Base-by-base conservation (phyloP, 257 asterid species). In the Fraxinus anomala region DNA sequence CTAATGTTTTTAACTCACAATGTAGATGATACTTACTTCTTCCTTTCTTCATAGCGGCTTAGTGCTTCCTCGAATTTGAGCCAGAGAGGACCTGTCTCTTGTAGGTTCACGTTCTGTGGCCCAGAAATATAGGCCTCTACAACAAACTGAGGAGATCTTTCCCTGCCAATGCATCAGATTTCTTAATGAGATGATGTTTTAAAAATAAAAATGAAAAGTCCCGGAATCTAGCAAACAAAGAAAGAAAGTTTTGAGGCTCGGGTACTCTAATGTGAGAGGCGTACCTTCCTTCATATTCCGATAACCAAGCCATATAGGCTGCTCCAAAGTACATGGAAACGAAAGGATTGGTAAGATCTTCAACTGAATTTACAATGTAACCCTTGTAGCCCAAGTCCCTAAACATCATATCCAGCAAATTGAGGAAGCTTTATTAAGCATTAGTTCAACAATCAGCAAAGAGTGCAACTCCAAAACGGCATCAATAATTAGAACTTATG, bases 311-410 rank as follows among this genome's bases (percentile, higher is more conserved):
- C 87, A 96, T 77, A 80, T 96, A 96, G 78, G 98, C 98, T 24
- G 98, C 94, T 76, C 99, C 99, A 49, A 95, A 93, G 92, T 95
- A 95, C 91, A 95, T 83, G 78, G 99, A 95, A 69, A 87, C 88
- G 63, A 95, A 93, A 51, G 99, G 98, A 87, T 89, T 87, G 70
- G 91, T 86, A 34, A 95, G 99, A 85, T 95, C 99, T 73, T 92
- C 99, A 19, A 89, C 93, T 9, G 97, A 87, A 77, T 89, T 88
- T 51, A 89, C 93, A 36, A 1, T 73, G 88, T 92, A 96, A 36
- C 86, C 91, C 80, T 79, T 87, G 94, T 85, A 88, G 39, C 94
- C 92, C 80, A 87, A 73, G 80, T 93, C 96, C 89, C 99, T 95
- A 73, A 47, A 73, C 74, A 70, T 77, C 80, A 81, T 13, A 67